Evolutionary conservation across 73 alveolate species (phyloP).

Genomic region (Uronychia setigera): DNA sequence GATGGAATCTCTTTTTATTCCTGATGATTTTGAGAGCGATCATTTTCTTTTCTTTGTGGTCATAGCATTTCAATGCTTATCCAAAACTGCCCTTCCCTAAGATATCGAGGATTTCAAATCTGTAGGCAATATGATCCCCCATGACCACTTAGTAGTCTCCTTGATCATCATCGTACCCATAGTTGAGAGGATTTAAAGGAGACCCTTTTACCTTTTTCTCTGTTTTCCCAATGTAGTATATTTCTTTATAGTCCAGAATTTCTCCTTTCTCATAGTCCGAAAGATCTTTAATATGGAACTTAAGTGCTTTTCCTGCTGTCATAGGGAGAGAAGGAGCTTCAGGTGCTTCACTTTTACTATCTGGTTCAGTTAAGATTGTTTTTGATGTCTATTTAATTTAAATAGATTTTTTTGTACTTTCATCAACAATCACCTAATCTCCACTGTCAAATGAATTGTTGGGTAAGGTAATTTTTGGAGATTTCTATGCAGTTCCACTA

Average conservation of each 20-base stretch:
- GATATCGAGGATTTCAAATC: conserved; percentile 57
- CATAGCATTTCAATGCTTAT: conserved; percentile 60
- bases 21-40: conserved; percentile 82
- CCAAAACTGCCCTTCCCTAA: conserved; percentile 75
- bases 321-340: conserved; percentile 50
- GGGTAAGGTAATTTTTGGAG: neutral
- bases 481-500: too few relatives aligned
- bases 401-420: neutral
- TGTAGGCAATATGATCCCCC: conserved; percentile 65
- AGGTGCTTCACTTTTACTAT: too few relatives aligned
- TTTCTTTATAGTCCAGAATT: conserved; percentile 58
- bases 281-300: conserved; percentile 30
- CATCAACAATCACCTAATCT: neutral
- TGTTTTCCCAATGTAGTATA: conserved; percentile 66
- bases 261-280: conserved; percentile 67
- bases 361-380: neutral
- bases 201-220: conserved; percentile 71
- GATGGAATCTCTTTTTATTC: conserved; percentile 72
- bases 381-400: neutral
- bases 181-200: conserved; percentile 58
- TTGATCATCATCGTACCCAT: conserved; percentile 66
- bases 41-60: conserved; percentile 64
- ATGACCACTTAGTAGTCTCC: conserved; percentile 61
- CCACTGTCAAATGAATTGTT: neutral
- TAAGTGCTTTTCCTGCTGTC: conserved; percentile 58